A percentile compares a stretch with the other conserved stretches of the same genome.
These are phyloP conservation scores for Pisolithus sp. DNA, from an alignment of 768 basidiomycete species.

Conservation along the genomic window DNA sequence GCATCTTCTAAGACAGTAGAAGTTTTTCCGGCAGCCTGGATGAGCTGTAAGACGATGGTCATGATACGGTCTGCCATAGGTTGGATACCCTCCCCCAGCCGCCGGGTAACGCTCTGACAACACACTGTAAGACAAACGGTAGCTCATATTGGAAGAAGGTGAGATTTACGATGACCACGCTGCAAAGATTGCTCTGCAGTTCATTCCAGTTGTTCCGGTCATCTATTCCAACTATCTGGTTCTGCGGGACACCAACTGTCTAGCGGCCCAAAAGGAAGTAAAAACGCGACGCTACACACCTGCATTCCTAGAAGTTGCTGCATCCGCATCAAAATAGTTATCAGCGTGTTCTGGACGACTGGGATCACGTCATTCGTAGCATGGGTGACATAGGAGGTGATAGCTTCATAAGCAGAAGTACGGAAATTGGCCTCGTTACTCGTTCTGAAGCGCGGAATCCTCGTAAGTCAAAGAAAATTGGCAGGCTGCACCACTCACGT, in stretches of 20 bases:
- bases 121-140: slow-evolving; percentile 1
- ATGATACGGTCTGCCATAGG: slow-evolving; percentile 93
- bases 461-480: slow-evolving; percentile 7
- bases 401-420: slow-evolving; percentile 94
- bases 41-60: slow-evolving; percentile 81
- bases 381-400: slow-evolving; percentile 79
- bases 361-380: slow-evolving; percentile 72
- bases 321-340: slow-evolving; percentile 84
- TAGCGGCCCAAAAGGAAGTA: background rate
- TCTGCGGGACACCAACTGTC: slow-evolving; percentile 35
- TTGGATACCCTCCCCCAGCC: slow-evolving; percentile 74
- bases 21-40: slow-evolving; percentile 83
- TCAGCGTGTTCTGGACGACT: slow-evolving; percentile 75
- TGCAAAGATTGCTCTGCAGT: slow-evolving; percentile 91
- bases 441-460: slow-evolving; percentile 35
- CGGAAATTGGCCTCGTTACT: slow-evolving; percentile 89
- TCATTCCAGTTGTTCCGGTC: slow-evolving; percentile 99
- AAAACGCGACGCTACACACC: slow-evolving; percentile 34
- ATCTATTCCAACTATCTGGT: slow-evolving; percentile 90
- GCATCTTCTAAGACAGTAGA: slow-evolving; percentile 95
- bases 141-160: background rate
- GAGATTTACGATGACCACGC: slow-evolving; percentile 71
- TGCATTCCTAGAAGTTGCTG: slow-evolving; percentile 82
- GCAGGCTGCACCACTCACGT: slow-evolving; percentile 43
- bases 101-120: slow-evolving; percentile 72